Evolutionary conservation across 768 basidiomycete genomes (phyloP).

Genomic region (Suillus spraguei): DNA sequence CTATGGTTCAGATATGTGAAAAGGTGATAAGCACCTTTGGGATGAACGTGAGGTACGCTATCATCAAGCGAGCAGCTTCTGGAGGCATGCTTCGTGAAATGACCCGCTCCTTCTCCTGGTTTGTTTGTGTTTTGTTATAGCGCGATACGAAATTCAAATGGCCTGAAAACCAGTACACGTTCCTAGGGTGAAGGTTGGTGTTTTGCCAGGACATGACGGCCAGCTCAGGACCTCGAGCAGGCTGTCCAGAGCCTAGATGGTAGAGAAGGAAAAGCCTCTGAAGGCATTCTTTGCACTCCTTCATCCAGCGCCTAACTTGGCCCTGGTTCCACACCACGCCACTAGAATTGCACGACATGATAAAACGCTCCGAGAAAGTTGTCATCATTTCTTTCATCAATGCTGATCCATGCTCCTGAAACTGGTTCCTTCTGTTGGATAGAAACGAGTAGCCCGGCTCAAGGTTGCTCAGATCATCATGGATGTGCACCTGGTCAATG

Average conservation of each 20-base stretch:
- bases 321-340: not conserved
- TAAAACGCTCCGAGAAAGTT: not conserved
- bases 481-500: not conserved
- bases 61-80: not conserved
- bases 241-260: not conserved
- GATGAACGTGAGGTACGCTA: not conserved
- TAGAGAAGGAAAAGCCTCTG: not conserved
- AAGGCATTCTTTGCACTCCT: not conserved
- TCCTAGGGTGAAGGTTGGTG: not conserved
- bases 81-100: not conserved
- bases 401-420: not conserved
- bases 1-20: not conserved
- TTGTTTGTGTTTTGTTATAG: not conserved
- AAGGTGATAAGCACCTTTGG: not conserved
- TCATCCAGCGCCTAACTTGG: not conserved
- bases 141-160: not conserved
- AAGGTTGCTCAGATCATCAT: not conserved
- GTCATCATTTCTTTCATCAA: not conserved
- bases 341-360: not conserved
- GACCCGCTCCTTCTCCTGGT: not conserved
- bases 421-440: not conserved
- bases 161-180: not conserved
- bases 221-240: not conserved
- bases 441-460: not conserved
- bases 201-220: not conserved